These are phyloP conservation scores for Pichia sp. DNA, from an alignment of 1,139 yeast species.

Conservation along the genomic window DNA sequence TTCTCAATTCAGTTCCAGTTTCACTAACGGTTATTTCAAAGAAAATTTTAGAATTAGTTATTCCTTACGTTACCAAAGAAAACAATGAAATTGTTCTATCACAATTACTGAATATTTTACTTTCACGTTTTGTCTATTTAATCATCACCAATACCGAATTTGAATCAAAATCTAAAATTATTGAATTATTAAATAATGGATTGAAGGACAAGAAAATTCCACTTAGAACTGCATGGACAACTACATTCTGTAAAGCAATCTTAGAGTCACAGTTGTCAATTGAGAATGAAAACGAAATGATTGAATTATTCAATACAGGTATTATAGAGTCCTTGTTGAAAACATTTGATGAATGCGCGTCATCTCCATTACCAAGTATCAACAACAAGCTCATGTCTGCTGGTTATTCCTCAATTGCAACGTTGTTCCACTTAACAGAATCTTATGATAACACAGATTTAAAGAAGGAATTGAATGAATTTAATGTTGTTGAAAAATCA, in stretches of 20 bases:
- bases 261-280: constrained; percentile 16
- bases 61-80: constrained; percentile 59
- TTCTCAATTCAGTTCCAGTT: constrained; percentile 32
- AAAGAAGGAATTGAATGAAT: constrained; percentile 14
- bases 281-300: constrained; percentile 1
- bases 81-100: constrained; percentile 61
- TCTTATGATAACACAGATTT: constrained; percentile 9
- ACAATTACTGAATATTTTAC: constrained; percentile 45
- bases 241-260: constrained; percentile 38
- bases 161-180: constrained; percentile 10
- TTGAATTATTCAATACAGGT: constrained; percentile 22
- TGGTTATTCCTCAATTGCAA: constrained; percentile 37
- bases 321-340: constrained; percentile 30
- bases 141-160: constrained; percentile 7
- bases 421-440: constrained; percentile 12
- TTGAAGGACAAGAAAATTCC: constrained; percentile 57
- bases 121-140: constrained; percentile 34
- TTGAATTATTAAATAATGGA: constrained; percentile 46
- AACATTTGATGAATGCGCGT: constrained; percentile 39
- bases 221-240: constrained; percentile 63
- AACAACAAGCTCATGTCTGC: constrained; percentile 44
- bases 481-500: constrained; percentile 26
- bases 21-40: constrained; percentile 27
- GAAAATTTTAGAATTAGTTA: constrained; percentile 38
- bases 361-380: constrained; percentile 44